A percentile compares a stretch with the other conserved stretches of the same genome.
Conservation (phyloP, 768 basidiomycete genomes). For the Pholiota microspora region DNA sequence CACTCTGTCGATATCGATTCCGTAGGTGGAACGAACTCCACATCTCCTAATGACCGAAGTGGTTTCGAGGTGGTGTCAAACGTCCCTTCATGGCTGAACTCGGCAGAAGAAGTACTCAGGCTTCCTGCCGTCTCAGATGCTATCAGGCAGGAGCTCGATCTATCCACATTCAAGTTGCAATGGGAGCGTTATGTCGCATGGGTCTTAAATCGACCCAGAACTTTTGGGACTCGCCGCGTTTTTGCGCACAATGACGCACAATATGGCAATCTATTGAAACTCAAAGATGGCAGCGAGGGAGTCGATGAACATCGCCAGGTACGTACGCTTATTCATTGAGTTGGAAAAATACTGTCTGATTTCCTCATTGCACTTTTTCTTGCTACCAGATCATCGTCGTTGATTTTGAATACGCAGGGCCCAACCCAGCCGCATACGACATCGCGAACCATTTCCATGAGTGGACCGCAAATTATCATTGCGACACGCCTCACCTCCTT, state of each 20-base stretch:
- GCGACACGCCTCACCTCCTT: constrained; percentile 63
- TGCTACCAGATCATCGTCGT: constrained; percentile 79
- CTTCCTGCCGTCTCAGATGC: constrained; percentile 48
- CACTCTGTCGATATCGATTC: constrained; percentile 84
- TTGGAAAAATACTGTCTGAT: neutral
- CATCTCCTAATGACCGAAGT: constrained; percentile 38
- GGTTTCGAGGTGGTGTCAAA: constrained; percentile 64
- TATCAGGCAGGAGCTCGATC: constrained; percentile 54
- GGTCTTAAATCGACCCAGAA: constrained; percentile 60
- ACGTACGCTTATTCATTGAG: constrained; percentile 17
- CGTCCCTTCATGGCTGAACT: constrained; percentile 66
- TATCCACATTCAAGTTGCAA: constrained; percentile 58
- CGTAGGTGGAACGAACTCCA: constrained; percentile 47
- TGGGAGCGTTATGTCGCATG: constrained; percentile 73
- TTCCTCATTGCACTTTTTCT: neutral
- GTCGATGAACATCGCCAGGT: constrained; percentile 78
- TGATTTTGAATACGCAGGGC: constrained; percentile 96
- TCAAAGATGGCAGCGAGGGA: constrained; percentile 55
- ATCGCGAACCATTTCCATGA: constrained; percentile 98
- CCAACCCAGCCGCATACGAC: constrained; percentile 92
- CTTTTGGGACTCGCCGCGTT: constrained; percentile 62
- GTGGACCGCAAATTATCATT: constrained; percentile 93
- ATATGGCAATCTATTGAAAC: constrained; percentile 86
- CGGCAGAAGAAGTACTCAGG: constrained; percentile 73
- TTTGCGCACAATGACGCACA: constrained; percentile 96